Conservation (phyloP, 2,329 filamentous ascomycete genomes). For the Ophiostoma triangulosporum region DNA sequence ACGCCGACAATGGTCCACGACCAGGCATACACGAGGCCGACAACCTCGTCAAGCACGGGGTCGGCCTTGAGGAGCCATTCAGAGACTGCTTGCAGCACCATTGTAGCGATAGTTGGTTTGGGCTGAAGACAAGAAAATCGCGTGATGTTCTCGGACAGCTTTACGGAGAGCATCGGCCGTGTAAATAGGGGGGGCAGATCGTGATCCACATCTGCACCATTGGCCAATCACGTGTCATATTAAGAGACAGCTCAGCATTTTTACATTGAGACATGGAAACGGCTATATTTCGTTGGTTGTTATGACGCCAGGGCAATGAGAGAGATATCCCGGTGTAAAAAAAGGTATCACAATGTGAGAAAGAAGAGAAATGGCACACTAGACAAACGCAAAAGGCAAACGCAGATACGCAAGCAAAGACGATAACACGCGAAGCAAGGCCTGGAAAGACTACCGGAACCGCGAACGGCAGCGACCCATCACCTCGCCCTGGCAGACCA, state of each 20-base stretch:
- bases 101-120: background rate
- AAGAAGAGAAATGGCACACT: background rate
- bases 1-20: slow-evolving; percentile 7
- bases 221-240: background rate
- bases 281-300: slow-evolving; percentile 1
- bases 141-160: slow-evolving; percentile 2
- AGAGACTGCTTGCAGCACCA: slow-evolving; percentile 6
- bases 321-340: slow-evolving; percentile 4
- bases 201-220: background rate
- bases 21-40: slow-evolving; percentile 2
- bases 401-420: background rate
- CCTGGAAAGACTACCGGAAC: slow-evolving; percentile 46
- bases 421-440: background rate
- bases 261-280: background rate
- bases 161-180: background rate
- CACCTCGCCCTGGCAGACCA: slow-evolving; percentile 98
- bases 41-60: background rate
- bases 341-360: slow-evolving; percentile 5
- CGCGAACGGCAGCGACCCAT: slow-evolving; percentile 93
- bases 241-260: too few relatives aligned
- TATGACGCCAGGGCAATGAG: slow-evolving; percentile 4
- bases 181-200: background rate
- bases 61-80: slow-evolving; percentile 7
- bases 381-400: background rate
- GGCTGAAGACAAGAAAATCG: background rate